phyloP scores from a whole-genome alignment of 2,329 filamentous ascomycete species.

The Fusarium redolens region DNA sequence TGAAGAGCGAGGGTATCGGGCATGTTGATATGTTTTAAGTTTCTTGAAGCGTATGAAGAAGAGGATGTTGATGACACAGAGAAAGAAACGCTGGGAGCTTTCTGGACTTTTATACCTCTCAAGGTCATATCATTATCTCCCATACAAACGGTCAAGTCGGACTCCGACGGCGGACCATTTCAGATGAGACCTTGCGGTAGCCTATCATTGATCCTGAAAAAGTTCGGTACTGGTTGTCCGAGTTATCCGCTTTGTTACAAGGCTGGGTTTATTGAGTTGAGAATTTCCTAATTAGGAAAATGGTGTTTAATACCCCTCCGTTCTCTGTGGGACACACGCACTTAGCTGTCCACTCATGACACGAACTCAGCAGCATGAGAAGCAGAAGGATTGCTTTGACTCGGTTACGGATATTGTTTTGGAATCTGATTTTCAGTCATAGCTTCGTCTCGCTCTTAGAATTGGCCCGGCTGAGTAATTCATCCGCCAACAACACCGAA shows the following conservation, averaged over 20 bases:
- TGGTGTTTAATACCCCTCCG: not conserved
- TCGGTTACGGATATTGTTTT: fast-evolving
- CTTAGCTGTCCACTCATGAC: not conserved
- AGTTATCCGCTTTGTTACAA: not conserved
- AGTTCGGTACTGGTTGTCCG: not conserved
- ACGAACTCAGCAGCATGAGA: fast-evolving
- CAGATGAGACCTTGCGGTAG: fast-evolving
- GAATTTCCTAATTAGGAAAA: slow-evolving; percentile 24
- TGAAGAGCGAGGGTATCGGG: slow-evolving; percentile 52
- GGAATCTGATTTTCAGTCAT: fast-evolving
- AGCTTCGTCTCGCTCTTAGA: fast-evolving
- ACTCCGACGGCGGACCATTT: not conserved
- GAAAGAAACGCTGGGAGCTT: fast-evolving
- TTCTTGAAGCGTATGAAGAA: fast-evolving
- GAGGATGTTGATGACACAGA: not conserved
- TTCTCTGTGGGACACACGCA: not conserved
- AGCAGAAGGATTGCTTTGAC: not conserved
- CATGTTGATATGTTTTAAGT: not conserved
- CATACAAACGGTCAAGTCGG: not conserved
- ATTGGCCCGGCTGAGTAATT: not conserved
- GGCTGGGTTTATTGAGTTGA: not conserved
- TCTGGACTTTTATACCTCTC: not conserved
- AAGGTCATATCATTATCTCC: not conserved
- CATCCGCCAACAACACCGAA: not conserved
- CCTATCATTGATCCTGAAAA: not conserved